Evolutionary conservation across 345 rosid species (phyloP), one percentile per base, ranked within the genome.

Genomic region (Microthlaspi erraticum): DNA sequence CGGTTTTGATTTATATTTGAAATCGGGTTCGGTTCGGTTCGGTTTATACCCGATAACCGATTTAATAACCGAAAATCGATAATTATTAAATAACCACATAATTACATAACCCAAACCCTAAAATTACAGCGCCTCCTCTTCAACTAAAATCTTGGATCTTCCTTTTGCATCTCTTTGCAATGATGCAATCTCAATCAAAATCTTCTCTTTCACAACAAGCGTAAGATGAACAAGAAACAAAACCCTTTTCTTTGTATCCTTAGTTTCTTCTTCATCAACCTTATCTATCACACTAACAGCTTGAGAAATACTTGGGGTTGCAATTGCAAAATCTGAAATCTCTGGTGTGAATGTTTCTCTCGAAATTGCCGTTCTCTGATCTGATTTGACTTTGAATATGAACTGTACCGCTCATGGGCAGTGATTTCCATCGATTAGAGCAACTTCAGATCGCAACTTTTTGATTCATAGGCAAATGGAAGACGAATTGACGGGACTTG

Each of bases 381-480:
- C 79, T 81, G 20, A 87, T 77, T n/a, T n/a, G n/a, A n/a, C n/a
- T 75, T 76, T 87, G 68, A 91, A 93, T 62, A 93, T 68, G 75
- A 93, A 87, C 81, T 87, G 91, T 4, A 91, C 96, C 0, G 97
- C 94, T 1, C 97, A 96, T 1, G 97, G 98, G 74, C 97, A 91
- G 57, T 91, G 97, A 55, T 93, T 91, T 62, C 94, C 97, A n/a
- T 86, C 96, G 12, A 93, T 34, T 5, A 93, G 72, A 2, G 71
- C 79, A 63, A 89, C 88, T 66, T 87, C 88, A 12, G 81, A 93
- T 68, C 10, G 70, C 2, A 38, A 85, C 78, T 0, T 69, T 62
- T 46, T 79, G 66, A 0, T 79, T 70, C 60, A 84, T 16, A 8
- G 89, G 86, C 65, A 93, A 59, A 0, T 85, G 58, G 62, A 78